A percentile compares a stretch with the other conserved stretches of the same genome.
These are phyloP conservation scores for Lipomyces mesembrius DNA, from an alignment of 805 yeast species.

Conservation along the genomic window DNA sequence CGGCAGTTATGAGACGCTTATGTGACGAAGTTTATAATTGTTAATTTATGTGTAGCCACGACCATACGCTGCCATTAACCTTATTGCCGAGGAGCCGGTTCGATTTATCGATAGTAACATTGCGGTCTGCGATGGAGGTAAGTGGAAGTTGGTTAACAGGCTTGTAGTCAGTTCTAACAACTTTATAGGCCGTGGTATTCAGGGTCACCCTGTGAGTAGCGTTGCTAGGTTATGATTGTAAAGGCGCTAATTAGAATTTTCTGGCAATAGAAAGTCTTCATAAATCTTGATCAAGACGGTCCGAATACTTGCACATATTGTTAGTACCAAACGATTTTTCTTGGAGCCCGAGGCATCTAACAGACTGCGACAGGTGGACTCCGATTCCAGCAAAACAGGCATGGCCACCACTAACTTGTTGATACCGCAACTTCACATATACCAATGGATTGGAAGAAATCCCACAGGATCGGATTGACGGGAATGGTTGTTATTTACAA, in stretches of 20 bases:
- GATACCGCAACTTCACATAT: not conserved
- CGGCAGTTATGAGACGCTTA: not conserved
- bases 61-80: conserved; percentile 83
- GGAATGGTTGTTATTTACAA: not conserved
- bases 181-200: conserved; percentile 57
- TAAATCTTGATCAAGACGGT: conserved; percentile 77
- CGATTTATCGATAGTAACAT: conserved; percentile 62
- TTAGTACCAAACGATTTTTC: conserved; percentile 10
- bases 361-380: conserved; percentile 26
- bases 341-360: not conserved
- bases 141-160: not conserved
- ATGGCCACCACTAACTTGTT: not conserved
- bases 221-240: not conserved
- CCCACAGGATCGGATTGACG: not conserved
- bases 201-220: conserved; percentile 69
- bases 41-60: conserved; percentile 58
- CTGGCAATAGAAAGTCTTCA: conserved; percentile 57
- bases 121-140: conserved; percentile 80
- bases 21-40: not conserved
- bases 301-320: conserved; percentile 81
- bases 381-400: conserved; percentile 27
- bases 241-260: not conserved
- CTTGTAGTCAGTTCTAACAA: not conserved
- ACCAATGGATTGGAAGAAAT: not conserved
- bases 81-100: conserved; percentile 75